Conservation (phyloP, 2,329 filamentous ascomycete species). For the Simplicillium sp. region DNA sequence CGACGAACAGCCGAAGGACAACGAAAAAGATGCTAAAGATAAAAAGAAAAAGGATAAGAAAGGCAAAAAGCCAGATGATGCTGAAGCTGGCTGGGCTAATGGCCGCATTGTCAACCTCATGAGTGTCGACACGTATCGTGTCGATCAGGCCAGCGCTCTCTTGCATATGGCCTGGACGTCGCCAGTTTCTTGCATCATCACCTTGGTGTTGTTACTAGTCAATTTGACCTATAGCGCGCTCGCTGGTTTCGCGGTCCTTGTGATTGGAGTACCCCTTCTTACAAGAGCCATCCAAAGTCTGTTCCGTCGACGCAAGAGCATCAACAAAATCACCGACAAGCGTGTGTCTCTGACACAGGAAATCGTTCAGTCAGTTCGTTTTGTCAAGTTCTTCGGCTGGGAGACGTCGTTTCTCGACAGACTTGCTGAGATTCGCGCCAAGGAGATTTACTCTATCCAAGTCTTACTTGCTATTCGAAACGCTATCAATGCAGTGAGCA, state of each 20-base stretch:
- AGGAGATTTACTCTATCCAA: slow-evolving; percentile 79
- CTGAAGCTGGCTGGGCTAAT: slow-evolving; percentile 73
- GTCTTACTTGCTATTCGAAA: slow-evolving; percentile 74
- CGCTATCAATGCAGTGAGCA: slow-evolving; percentile 71
- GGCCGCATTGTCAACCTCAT: slow-evolving; percentile 88
- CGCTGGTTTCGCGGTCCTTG: slow-evolving; percentile 74
- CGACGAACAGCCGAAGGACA: slow-evolving; percentile 37
- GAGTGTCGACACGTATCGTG: slow-evolving; percentile 88
- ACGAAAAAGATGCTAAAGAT: slow-evolving; percentile 21
- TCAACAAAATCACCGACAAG: slow-evolving; percentile 93
- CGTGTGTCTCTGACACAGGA: slow-evolving; percentile 87
- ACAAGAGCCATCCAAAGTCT: slow-evolving; percentile 69
- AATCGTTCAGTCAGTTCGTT: slow-evolving; percentile 80
- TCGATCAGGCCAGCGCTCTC: slow-evolving; percentile 80
- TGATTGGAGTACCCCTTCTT: slow-evolving; percentile 69
- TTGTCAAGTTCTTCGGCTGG: slow-evolving; percentile 97
- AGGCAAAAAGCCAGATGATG: slow-evolving; percentile 27
- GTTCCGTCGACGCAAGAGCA: slow-evolving; percentile 63
- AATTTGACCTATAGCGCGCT: slow-evolving; percentile 87
- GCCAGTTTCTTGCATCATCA: slow-evolving; percentile 69
- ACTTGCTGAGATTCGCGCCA: slow-evolving; percentile 61
- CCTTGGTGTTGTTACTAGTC: slow-evolving; percentile 69
- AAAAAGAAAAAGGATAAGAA: slow-evolving; percentile 27
- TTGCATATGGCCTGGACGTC: slow-evolving; percentile 90
- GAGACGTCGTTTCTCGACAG: slow-evolving; percentile 77